Evolutionary conservation across 208 protist genomes (phyloP).

Genomic region (Trypanosoma scelopori): DNA sequence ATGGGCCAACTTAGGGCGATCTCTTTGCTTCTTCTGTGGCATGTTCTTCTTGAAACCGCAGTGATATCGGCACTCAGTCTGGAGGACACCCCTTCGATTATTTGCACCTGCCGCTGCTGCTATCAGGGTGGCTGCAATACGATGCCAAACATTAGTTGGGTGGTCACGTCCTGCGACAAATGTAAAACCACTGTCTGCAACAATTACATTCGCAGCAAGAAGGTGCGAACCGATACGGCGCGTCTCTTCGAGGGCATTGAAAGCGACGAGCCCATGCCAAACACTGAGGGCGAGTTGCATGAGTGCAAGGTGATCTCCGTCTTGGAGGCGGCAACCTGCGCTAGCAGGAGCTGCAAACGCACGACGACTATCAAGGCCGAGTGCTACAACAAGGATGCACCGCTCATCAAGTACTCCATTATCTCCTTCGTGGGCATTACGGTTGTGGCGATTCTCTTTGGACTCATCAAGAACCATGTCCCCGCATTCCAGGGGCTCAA

Average conservation of each 20-base stretch:
- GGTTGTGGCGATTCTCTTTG: conserved; percentile 58
- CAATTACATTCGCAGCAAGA: conserved; percentile 47
- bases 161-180: conserved; percentile 40
- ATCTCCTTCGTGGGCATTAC: conserved; percentile 61
- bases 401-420: conserved; percentile 68
- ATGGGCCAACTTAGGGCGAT: neutral
- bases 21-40: neutral
- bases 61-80: neutral
- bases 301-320: conserved; percentile 76
- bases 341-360: conserved; percentile 49
- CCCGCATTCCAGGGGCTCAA: conserved; percentile 70
- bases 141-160: conserved; percentile 53
- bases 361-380: conserved; percentile 75
- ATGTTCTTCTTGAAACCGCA: neutral
- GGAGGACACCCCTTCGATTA: conserved; percentile 28
- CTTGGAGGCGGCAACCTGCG: conserved; percentile 65
- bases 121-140: conserved; percentile 68
- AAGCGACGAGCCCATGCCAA: conserved; percentile 29
- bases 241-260: conserved; percentile 66
- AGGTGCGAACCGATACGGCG: conserved; percentile 60
- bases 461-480: conserved; percentile 77
- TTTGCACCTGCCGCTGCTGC: conserved; percentile 82
- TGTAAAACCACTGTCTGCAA: conserved; percentile 65
- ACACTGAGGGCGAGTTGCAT: conserved; percentile 34
- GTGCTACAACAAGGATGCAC: conserved; percentile 72